A percentile compares a stretch with the other conserved stretches of the same genome.
phyloP scores from a whole-genome alignment of 345 rosid genomes.

The Heritiera fomes region DNA sequence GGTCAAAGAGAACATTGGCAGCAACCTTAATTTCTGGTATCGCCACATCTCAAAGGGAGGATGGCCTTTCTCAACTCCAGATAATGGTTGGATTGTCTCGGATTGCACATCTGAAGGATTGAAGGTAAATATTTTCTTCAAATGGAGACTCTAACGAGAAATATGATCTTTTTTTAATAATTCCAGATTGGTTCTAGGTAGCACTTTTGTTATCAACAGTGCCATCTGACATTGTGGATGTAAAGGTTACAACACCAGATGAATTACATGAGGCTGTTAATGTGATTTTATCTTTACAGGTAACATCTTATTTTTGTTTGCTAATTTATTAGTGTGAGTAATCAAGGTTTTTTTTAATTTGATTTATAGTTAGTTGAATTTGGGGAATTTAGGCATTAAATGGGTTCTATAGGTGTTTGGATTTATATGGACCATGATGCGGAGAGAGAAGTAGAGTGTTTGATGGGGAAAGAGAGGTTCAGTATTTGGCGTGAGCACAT shows the following conservation, averaged over 20 bases:
- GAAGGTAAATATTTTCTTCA: slow-evolving; percentile 34
- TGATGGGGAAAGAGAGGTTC: too few species aligned
- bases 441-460: too few species aligned
- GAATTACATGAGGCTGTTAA: slow-evolving; percentile 55
- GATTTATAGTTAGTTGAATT: neutral
- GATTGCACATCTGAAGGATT: slow-evolving; percentile 67
- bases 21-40: slow-evolving; percentile 41
- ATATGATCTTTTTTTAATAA: neutral
- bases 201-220: slow-evolving; percentile 49
- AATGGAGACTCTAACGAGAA: neutral
- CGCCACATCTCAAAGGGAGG: slow-evolving; percentile 65
- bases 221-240: slow-evolving; percentile 48
- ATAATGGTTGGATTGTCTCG: slow-evolving; percentile 68
- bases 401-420: too few species aligned
- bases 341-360: neutral
- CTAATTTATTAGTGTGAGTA: too few species aligned
- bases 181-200: slow-evolving; percentile 35
- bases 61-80: slow-evolving; percentile 74
- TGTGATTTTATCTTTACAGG: slow-evolving; percentile 62
- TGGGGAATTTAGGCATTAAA: too few species aligned
- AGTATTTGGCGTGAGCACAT: too few species aligned
- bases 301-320: slow-evolving; percentile 3
- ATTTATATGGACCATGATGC: too few species aligned
- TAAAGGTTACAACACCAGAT: slow-evolving; percentile 35
- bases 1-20: slow-evolving; percentile 38